These are phyloP conservation scores for Phytophthora podocarpi DNA, from an alignment of 352 stramenopile genomes.

Conservation along the genomic window DNA sequence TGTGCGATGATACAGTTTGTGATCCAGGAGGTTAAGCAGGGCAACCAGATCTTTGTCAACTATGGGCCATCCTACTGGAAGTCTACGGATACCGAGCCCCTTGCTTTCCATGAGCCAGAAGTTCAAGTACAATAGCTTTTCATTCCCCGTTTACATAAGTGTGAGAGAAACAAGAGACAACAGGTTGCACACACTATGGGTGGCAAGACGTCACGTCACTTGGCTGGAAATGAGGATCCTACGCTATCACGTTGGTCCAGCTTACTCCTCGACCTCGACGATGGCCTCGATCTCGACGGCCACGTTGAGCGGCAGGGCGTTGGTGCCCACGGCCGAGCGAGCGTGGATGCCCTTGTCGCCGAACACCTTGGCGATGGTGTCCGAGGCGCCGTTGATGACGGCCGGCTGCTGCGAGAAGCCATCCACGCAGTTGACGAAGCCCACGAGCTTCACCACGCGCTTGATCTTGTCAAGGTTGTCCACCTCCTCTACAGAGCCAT, in stretches of 20 bases:
- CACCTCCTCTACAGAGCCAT: slow-evolving; percentile 61
- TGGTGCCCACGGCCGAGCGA: slow-evolving; percentile 96
- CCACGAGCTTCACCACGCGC: slow-evolving; percentile 95
- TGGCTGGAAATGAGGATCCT: not conserved
- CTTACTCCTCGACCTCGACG: slow-evolving; percentile 92
- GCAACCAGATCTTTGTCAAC: slow-evolving; percentile 79
- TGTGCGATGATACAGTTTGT: slow-evolving; percentile 52
- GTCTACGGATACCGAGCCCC: slow-evolving; percentile 51
- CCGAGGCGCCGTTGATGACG: slow-evolving; percentile 96
- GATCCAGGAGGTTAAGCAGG: slow-evolving; percentile 41
- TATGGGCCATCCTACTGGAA: slow-evolving; percentile 79
- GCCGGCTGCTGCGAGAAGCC: slow-evolving; percentile 91
- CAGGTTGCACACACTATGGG: not conserved
- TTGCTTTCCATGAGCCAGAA: slow-evolving; percentile 38
- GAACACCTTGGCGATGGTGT: slow-evolving; percentile 94
- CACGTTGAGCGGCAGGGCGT: slow-evolving; percentile 96
- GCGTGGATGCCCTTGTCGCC: slow-evolving; percentile 90
- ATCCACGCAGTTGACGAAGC: slow-evolving; percentile 96
- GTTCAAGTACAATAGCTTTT: slow-evolving; percentile 23
- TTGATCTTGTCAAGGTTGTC: slow-evolving; percentile 94
- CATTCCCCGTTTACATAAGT: slow-evolving; percentile 29
- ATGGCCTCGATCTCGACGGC: slow-evolving; percentile 97
- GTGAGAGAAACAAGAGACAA: slow-evolving; percentile 18
- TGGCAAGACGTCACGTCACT: not conserved
- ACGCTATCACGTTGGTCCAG: not conserved